Evolutionary conservation across 352 stramenopile species (phyloP), one percentile per base, ranked within the genome.

Genomic region (Phytopythium delawarense): DNA sequence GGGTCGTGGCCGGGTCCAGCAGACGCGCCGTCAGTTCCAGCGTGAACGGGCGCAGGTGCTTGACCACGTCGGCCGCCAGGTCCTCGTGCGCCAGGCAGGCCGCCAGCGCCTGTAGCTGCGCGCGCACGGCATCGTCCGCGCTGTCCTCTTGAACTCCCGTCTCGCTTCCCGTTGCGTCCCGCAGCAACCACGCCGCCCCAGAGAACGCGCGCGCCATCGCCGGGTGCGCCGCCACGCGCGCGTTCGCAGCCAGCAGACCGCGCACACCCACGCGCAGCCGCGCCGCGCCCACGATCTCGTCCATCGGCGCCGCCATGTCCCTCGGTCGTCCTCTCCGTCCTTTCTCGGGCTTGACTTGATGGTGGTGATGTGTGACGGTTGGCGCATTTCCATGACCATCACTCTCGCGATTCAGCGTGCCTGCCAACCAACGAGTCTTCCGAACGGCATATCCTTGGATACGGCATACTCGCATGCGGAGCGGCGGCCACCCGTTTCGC

Each of bases 11-110:
- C 13, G 78, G 72, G 58, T 92, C 77, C 40, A 83, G 71, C 15
- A 96, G 65, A 5, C 81, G 84, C 50, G 75, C 76, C 46, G 89
- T 69, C 44, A 94, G 64, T 45, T 96, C 87, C 56, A 92, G 63
- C 25, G 81, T 53, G 48, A 92, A 96, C 34, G 85, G 77, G 20
- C 82, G 77, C 44, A 96, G 63, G 57, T 92, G 63, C 57, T 81
- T 71, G 30, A 92, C 62, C 20, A 92, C 64, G 9, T 72, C 39
- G 48, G 53, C 65, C 16, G 78, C 70, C 20, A 90, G 65, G n/a
- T 80, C 65, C 0, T 76, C 62, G 46, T 88, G 70, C 35, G 71
- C 65, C 23, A 94, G 66, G 28, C 78, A 87, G 15, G 81, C 64
- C 21, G 81, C 79, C 40, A 92, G 35, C 21, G 78, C 72, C 39